Conservation (phyloP, 129 eudicot species). For the Arctium minus region DNA sequence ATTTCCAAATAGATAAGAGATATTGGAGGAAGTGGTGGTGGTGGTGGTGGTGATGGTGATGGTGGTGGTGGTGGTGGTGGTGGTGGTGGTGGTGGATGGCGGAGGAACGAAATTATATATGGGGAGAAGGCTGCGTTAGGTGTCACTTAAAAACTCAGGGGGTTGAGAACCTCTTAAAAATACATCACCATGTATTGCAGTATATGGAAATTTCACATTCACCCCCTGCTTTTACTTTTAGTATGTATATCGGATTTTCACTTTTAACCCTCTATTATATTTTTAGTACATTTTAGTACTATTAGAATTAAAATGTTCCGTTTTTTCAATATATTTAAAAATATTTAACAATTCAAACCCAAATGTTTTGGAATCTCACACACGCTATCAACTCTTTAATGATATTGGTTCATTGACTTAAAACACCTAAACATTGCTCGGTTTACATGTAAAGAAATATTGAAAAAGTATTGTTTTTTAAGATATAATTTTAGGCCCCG, state of each 20-base stretch:
- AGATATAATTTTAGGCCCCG: background rate
- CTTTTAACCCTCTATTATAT: background rate
- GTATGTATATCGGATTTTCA: background rate
- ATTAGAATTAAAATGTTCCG: background rate
- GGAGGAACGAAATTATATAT: constrained; percentile 12
- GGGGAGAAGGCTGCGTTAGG: constrained; percentile 38
- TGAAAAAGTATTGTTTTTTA: background rate
- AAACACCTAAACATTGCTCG: background rate
- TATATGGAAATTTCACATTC: constrained; percentile 25
- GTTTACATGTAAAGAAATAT: background rate
- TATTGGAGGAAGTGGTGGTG: background rate
- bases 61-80: constrained; percentile 26
- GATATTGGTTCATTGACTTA: background rate
- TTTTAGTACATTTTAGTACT: background rate
- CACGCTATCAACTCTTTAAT: background rate
- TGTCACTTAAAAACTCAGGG: constrained; percentile 47
- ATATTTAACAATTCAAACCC: background rate
- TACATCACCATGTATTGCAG: constrained; percentile 15
- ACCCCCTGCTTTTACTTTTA: constrained; percentile 32
- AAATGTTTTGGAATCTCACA: background rate
- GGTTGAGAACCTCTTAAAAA: constrained; percentile 44
- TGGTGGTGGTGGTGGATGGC: constrained; percentile 25
- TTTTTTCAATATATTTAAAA: background rate
- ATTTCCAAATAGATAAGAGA: background rate
- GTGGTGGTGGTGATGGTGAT: constrained; percentile 21